Base-by-base conservation (phyloP, 208 protist species). In the Trypanosoma melophagium region DNA sequence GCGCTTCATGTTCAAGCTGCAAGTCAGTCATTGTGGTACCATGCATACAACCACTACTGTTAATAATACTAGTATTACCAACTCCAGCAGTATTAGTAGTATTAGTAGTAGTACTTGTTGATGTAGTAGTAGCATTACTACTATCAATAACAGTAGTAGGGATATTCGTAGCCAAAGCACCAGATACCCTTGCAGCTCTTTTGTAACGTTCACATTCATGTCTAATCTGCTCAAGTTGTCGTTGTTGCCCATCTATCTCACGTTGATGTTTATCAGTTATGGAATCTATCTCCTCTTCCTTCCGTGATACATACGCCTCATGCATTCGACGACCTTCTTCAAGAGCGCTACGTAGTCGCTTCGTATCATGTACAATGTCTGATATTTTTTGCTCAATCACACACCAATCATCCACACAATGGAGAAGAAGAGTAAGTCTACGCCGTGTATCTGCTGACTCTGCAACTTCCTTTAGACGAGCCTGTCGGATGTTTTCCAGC, bases 331-430 rank as follows among this genome's bases (percentile, higher is more conserved):
- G 45, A 45, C 52, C 59, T 31, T 73, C 60, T 41, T 66, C 60
- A 58, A 73, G 19, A 19, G 2, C 52, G 41, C 24, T 25, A 40
- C 55, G 60, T 41, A 75, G 45, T 25, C 28, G 56, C 17, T 40
- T 24, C 16, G 57, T n/a, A 14, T 75, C 61, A 16, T 75, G 51
- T 5, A 69, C 9, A 3, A 58, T 1, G 44, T 75, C 57, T 49
- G 55, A 44, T 16, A 66, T 64, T 38, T 28, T 54, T n/a, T 75
- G 61, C 45, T 75, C 70, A 68, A 69, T 69, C 14, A 85, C 53
- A 19, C 57, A 52, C 84, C 84, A 90, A 54, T 90, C 84, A 49
- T 85, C 84, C 0, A 72, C 12, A 57, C 80, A 90, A n/a, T 66
- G 28, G 49, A 90, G 81, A n/a, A 70, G 21, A 9, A 56, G 35